Base-by-base conservation (phyloP, 2,329 filamentous ascomycete species). In the Nannizziopsis arthrosporioides region DNA sequence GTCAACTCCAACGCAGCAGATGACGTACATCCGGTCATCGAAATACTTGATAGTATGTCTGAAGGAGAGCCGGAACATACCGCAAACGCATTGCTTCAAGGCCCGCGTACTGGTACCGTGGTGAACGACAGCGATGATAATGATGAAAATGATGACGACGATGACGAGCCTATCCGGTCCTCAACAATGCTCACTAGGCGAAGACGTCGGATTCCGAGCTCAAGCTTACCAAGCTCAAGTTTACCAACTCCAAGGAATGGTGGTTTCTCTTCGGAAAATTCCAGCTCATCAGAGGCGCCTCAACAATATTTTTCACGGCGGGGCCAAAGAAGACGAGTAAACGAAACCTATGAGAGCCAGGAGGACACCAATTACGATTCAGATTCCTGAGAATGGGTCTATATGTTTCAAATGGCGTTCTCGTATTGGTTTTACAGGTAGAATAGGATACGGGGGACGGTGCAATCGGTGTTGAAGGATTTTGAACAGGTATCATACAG, bases 21-120 rank as follows among this genome's bases (percentile, higher is more conserved):
- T 8, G 18, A 34, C 22, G n/a, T 38, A 11, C 57, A 61, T 14
- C 57, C 59, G 44, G 59, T 61, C 30, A 62, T 59, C 19, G 61
- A 63, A 31, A 59, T 62, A 44, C 58, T 53, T 2, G 51, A 49
- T 35, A 46, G 41, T 17, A 32, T 43, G 34, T 48, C 46, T n/a
- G 46, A 48, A 32, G 41, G 46, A 2, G 27, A 10, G 11, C 42
- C 19, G 12, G 34, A 38, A 15, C 40, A 44, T n/a, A 31, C 18
- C 9, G 38, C 43, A 10, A 11, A 8, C 11, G 45, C 30, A 5
- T 32, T 47, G 3, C 35, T 47, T 15, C 38, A n/a, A 42, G 42
- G 34, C 27, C 45, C 27, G 19, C 27, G 12, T 11, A 41, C 14
- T 41, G 41, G 10, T 5, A 47, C 7, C 38, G 37, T 36, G 47